Percentiles rank a stretch among this genome's conserved stretches.
Evolutionary conservation across 805 yeast species (phyloP).

Genomic region (Yamadazyma phyllophila): DNA sequence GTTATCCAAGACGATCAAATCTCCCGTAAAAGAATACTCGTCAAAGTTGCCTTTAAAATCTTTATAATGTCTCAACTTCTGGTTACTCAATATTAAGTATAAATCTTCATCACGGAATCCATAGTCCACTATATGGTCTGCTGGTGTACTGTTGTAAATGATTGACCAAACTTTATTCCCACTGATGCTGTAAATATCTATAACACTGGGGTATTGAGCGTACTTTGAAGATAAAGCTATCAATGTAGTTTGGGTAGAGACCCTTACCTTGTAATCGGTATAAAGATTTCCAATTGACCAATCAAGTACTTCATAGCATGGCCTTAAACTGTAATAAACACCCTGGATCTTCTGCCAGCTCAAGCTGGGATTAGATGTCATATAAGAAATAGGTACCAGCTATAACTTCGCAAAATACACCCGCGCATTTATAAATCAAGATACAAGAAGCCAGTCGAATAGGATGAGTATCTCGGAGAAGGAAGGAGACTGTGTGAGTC

Average conservation of each 20-base stretch:
- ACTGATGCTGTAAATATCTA: slow-evolving; percentile 35
- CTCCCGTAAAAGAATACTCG: slow-evolving; percentile 38
- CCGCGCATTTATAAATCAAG: background rate
- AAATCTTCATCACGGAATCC: slow-evolving; percentile 54
- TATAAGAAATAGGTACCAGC: slow-evolving; percentile 3
- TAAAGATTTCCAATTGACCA: slow-evolving; percentile 46
- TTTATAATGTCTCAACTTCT: slow-evolving; percentile 54
- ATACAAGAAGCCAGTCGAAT: background rate
- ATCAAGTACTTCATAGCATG: slow-evolving; percentile 50
- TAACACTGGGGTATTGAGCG: slow-evolving; percentile 33
- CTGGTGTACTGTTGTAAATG: slow-evolving; percentile 41
- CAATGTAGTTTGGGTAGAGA: slow-evolving; percentile 54
- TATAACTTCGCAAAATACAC: background rate
- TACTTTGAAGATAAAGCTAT: slow-evolving; percentile 48
- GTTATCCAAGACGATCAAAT: slow-evolving; percentile 18
- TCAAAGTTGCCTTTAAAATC: slow-evolving; percentile 69
- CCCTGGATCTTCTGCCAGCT: slow-evolving; percentile 79
- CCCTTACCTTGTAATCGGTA: slow-evolving; percentile 42
- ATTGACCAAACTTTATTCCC: slow-evolving; percentile 36
- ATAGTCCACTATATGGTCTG: slow-evolving; percentile 52
- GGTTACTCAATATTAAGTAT: slow-evolving; percentile 52
- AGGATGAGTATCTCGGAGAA: background rate
- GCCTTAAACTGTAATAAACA: slow-evolving; percentile 62
- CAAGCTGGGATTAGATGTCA: slow-evolving; percentile 41
- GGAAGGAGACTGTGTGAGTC: slow-evolving; percentile 49